Base-by-base conservation (phyloP, 2,329 filamentous ascomycete genomes). In the Exophiala sideris region DNA sequence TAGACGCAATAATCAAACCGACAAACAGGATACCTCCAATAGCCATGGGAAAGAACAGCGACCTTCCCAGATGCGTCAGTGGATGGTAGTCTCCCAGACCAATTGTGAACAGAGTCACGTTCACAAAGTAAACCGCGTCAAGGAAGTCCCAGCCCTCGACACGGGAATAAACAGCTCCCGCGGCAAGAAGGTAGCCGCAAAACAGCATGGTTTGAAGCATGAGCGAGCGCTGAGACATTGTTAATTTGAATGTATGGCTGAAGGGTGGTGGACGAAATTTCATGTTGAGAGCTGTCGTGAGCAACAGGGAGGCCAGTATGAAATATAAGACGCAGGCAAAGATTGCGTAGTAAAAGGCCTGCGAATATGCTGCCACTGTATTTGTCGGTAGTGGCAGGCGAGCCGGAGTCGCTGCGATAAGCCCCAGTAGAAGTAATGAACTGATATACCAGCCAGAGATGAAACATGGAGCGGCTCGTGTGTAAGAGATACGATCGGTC, bases 201-300 rank as follows among this genome's bases (percentile, higher is more conserved):
- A 71, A 70, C 3, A 65, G 62, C 40, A 72, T 72, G 6, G 69
- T 72, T 39, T 73, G 71, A 6, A 72, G 50, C 70, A 72, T 73
- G 18, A 73, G 57, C 11, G 80, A 82, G 18, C 80, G 68, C 61
- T 83, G 81, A 32, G 75, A 76, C 16, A 71, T 70, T 0, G 78
- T 82, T 5, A 83, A 70, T 9, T 74, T 70, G 64, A 81, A 83
- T 16, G 32, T n/a, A 21, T 16, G 29, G 44, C 44, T 46, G 29
- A 46, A 46, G n/a, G 24, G 14, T 20, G 44, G 44, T 16, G 44
- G 21, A 2, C 18, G 6, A 21, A 34, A 45, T 3, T 12, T 21
- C 44, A 46, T 89, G 85, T 62, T 88, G 86, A 5, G 79, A 79
- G 64, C 95, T 95, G 62, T 88, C 86, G 0, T 59, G 12, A 76